Percentiles rank a stretch among this genome's conserved stretches.
These are phyloP conservation scores for Globisporangium apiculatum DNA, from an alignment of 352 stramenopile genomes.

Conservation along the genomic window DNA sequence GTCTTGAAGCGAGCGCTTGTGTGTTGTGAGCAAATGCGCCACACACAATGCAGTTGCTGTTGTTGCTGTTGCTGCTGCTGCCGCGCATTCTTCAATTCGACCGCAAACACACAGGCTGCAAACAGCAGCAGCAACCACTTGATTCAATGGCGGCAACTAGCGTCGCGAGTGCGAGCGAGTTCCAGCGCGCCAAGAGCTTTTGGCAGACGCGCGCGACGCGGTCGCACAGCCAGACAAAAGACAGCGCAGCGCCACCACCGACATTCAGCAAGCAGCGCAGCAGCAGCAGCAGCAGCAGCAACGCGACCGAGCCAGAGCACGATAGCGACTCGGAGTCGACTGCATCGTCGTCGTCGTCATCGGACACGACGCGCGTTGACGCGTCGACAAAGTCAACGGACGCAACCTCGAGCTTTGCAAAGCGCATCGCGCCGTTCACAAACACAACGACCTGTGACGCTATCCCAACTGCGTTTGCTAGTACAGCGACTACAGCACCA, in stretches of 20 bases:
- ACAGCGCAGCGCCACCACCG: neutral
- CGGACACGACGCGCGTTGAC: too few species aligned
- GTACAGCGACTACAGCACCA: too few species aligned
- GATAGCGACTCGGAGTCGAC: neutral
- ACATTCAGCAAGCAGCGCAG: neutral
- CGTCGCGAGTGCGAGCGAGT: slow-evolving; percentile 18
- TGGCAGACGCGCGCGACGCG: slow-evolving; percentile 54
- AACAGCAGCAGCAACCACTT: slow-evolving; percentile 1
- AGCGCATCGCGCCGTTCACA: slow-evolving; percentile 10
- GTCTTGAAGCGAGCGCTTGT: neutral
- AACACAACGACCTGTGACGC: slow-evolving; percentile 1
- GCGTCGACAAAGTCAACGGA: neutral
- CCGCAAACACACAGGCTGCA: neutral
- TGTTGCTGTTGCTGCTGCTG: neutral
- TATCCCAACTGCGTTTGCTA: neutral
- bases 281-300: neutral
- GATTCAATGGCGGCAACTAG: too few species aligned
- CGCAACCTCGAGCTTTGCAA: slow-evolving; percentile 10
- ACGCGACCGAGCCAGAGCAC: neutral
- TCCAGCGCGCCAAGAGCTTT: slow-evolving; percentile 50
- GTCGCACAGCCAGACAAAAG: slow-evolving; percentile 17
- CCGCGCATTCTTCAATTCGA: slow-evolving; percentile 7
- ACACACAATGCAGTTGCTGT: neutral
- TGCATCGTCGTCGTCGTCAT: neutral
- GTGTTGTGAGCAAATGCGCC: too few species aligned